Evolutionary conservation across 345 rosid species (phyloP), one percentile per base, ranked within the genome.

Genomic region (Camelina sativa): DNA sequence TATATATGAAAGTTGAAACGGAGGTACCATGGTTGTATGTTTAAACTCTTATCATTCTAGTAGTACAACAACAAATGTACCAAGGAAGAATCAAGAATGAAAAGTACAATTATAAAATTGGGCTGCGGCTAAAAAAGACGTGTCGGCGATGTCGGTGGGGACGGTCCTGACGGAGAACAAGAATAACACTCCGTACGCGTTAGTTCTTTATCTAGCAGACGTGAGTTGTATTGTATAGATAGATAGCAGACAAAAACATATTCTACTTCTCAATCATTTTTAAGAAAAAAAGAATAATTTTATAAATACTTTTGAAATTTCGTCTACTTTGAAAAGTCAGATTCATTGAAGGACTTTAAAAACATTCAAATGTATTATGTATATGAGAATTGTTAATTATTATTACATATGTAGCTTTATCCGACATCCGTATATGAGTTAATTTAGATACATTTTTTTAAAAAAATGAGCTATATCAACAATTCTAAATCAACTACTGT

Each of bases 61-160:
- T 44, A 15, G 23, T 63, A 44, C 15, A 25, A 44, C 50, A 15
- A 44, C 34, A 15, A 15, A 17, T 38, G 41, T 38, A 52, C 11
- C 11, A 2, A 11, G 6, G 13, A 28, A 28, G 30, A 28, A 28
- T 28, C 30, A 20, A 15, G 6, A 62, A 43, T 19, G 50, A 41
- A 30, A 16, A 63, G 12, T 0, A 56, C 5, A 6, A n/a, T 28
- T 9, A 4, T 12, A 8, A 23, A 47, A 44, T 15, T n/a, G 30
- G 1, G 22, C 0, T 4, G 46, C 65, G 10, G 54, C 70, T 41
- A 62, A 15, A 15, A 63, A 20, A 3, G 32, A 65, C 52, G 0
- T 57, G 72, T 65, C 78, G 66, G 72, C 47, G 78, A 22, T 35
- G 65, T 16, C 59, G 59, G 78, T 74, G 72, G 53, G 40, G 66